phyloP scores from a whole-genome alignment of 192 early-diverging fungal species.

The Coemansia sp. region DNA sequence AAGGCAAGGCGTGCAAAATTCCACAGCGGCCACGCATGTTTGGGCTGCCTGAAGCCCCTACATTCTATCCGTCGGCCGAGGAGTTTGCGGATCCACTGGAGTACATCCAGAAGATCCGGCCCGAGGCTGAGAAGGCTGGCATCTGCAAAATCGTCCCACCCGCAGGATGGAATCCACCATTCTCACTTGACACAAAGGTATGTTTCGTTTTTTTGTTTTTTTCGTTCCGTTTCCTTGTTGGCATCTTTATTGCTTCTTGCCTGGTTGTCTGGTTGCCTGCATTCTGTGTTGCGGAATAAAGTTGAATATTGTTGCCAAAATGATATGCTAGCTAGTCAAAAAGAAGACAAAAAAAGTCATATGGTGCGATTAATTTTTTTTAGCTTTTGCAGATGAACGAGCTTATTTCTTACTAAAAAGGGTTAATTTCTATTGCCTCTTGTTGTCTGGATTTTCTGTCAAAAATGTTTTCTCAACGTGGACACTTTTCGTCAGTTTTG shows the following conservation, averaged over 20 bases:
- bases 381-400: background rate
- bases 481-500: too few species aligned
- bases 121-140: conserved; percentile 75
- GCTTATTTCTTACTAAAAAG: conserved; percentile 12
- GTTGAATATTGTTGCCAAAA: background rate
- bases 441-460: conserved; percentile 16
- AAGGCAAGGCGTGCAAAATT: conserved; percentile 27
- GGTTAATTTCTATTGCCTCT: background rate
- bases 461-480: background rate
- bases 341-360: background rate
- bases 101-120: conserved; percentile 82
- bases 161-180: conserved; percentile 77
- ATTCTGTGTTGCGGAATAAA: background rate
- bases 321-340: background rate
- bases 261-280: background rate
- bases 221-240: background rate
- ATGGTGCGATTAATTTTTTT: background rate
- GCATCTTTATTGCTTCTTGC: too few species aligned
- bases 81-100: conserved; percentile 83
- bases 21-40: conserved; percentile 58
- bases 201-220: background rate
- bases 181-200: conserved; percentile 77
- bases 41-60: conserved; percentile 73
- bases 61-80: conserved; percentile 75
- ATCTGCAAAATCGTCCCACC: conserved; percentile 95